Base-by-base conservation (phyloP, 805 yeast species). In the Sugiyamaella qingdaonensis region DNA sequence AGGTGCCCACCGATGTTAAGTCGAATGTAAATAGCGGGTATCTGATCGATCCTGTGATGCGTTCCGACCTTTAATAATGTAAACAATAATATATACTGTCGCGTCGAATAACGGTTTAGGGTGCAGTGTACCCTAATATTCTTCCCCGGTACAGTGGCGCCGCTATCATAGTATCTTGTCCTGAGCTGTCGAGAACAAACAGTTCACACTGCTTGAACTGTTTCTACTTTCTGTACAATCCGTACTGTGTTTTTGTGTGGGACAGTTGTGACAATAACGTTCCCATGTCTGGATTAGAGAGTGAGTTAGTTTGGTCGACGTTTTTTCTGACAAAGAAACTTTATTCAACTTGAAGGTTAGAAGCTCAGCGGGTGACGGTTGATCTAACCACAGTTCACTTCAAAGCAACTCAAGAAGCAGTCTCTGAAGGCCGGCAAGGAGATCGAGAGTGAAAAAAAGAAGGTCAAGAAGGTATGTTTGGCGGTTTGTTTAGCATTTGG, bases 381-480 rank as follows among this genome's bases (percentile, higher is more conserved):
- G 16, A 3, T 31, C n/a, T 19, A 46, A 35, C 39, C 18, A n/a
- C 10, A 82, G 75, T 94, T 94, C 70, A 94, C 99, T 2, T 92
- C 98, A 1, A 94, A 94, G 69, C 96, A 88, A 74, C 77, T 94
- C 54, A 86, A 83, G 61, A 80, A 91, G 67, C 99, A 94, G 70
- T 92, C 98, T 1, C 78, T 84, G 31, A 86, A 85, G 67, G 91
- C 98, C 2, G 88, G 90, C 1, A 91, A 90, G 65, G 99, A 94
- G 66, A 96, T 89, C 64, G 81, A 81, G 35, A 78, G 80, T 37
- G 98, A 94, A 70, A 88, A 88, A 70, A 85, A 85, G 61, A 89
- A 88, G 65, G 84, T 90, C 55, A 92, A 92, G 69, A 92, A 88
- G 70, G 75, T 69, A 45, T 33, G 69, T 45, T 27, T 24, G 24